Conservation (phyloP, 2,329 filamentous ascomycete genomes). For the Aureobasidium sp. region DNA sequence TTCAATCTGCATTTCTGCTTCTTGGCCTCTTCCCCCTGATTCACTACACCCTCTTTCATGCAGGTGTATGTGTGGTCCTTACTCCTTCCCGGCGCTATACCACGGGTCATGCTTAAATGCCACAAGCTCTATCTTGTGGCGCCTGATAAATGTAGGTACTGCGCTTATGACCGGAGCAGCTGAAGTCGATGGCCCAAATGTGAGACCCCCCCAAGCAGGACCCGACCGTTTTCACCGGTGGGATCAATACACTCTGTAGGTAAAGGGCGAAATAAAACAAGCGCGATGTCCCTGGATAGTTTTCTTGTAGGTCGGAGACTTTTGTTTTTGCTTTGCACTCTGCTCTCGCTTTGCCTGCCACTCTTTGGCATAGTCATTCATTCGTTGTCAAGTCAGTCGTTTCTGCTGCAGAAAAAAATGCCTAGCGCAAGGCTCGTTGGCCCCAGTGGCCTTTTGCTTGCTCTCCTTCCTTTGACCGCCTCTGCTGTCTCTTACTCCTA, state of each 20-base stretch:
- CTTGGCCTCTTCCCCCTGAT: not conserved
- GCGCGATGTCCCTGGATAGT: not conserved
- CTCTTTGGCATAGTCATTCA: not conserved
- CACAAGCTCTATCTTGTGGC: not conserved
- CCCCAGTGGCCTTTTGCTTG: not conserved
- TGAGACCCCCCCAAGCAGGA: not conserved
- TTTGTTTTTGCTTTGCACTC: not conserved
- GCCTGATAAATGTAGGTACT: not conserved
- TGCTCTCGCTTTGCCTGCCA: not conserved
- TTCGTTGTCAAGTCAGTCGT: not conserved
- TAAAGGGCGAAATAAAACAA: not conserved
- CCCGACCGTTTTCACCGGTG: constrained; percentile 9
- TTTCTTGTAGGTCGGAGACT: not conserved
- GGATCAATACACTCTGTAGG: constrained; percentile 9
- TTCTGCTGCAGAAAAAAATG: not conserved
- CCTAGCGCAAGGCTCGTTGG: not conserved
- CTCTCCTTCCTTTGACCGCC: not conserved
- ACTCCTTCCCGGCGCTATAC: not conserved
- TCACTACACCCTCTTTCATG: not conserved
- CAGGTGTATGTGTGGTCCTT: not conserved
- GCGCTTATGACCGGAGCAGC: not conserved
- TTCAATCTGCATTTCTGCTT: not conserved
- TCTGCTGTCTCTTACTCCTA: constrained; percentile 20
- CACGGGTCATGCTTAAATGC: not conserved
- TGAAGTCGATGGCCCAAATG: not conserved